Conservation (phyloP, 2,329 filamentous ascomycete genomes). For the Fonsecaea multimorphosa region DNA sequence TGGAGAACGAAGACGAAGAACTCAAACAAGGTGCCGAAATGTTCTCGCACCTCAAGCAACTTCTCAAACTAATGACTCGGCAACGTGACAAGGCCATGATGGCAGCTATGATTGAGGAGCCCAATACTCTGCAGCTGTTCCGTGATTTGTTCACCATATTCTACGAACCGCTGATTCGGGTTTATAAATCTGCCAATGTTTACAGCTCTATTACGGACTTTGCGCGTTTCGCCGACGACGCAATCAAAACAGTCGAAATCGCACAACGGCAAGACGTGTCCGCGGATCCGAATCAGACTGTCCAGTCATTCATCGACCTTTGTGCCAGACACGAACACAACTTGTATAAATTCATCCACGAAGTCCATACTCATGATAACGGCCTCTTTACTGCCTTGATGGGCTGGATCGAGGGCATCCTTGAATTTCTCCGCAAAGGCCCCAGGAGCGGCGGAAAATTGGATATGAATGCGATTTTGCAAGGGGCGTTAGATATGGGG, state of each 20-base stretch:
- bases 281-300: constrained; percentile 96
- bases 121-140: constrained; percentile 90
- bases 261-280: constrained; percentile 79
- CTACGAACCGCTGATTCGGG: constrained; percentile 93
- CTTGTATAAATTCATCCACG: constrained; percentile 98
- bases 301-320: constrained; percentile 96
- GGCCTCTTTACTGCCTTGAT: constrained; percentile 95
- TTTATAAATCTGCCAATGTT: constrained; percentile 98
- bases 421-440: constrained; percentile 88
- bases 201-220: constrained; percentile 98
- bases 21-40: constrained; percentile 87
- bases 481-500: constrained; percentile 72
- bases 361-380: constrained; percentile 96
- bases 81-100: constrained; percentile 98
- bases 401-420: constrained; percentile 94
- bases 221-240: constrained; percentile 88
- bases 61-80: constrained; percentile 87
- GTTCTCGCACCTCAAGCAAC: constrained; percentile 92
- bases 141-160: constrained; percentile 97
- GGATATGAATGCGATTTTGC: constrained; percentile 92
- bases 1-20: constrained; percentile 88
- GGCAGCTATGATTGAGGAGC: constrained; percentile 92
- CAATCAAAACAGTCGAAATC: constrained; percentile 77
- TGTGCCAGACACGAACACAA: constrained; percentile 94
- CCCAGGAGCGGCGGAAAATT: constrained; percentile 78